A percentile compares a stretch with the other conserved stretches of the same genome.
phyloP scores from a whole-genome alignment of 768 basidiomycete species.

The Vararia minispora region DNA sequence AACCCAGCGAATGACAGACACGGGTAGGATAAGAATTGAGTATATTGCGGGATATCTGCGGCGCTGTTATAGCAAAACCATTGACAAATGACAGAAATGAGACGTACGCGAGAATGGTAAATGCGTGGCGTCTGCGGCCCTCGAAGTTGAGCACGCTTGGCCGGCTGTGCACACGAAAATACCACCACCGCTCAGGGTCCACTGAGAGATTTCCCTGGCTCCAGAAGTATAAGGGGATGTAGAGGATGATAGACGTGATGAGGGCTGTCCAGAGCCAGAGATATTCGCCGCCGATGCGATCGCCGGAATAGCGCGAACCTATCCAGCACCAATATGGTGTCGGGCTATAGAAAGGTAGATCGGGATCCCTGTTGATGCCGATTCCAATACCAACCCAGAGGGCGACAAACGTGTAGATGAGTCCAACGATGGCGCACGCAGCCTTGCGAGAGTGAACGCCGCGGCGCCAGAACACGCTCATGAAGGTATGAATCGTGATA shows the following conservation, averaged over 20 bases:
- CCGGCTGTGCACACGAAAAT: conserved; percentile 13
- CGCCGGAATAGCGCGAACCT: conserved; percentile 17
- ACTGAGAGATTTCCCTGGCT: conserved; percentile 24
- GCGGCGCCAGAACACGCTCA: conserved; percentile 25
- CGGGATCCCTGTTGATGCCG: conserved; percentile 14
- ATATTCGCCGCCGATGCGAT: conserved; percentile 31
- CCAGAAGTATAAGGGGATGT: conserved; percentile 28
- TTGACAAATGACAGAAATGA: background rate
- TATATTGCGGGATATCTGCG: conserved; percentile 30
- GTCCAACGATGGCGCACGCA: conserved; percentile 12
- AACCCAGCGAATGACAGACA: conserved; percentile 30
- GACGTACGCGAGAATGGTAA: conserved; percentile 19
- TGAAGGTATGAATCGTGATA: conserved; percentile 30
- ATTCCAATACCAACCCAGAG: conserved; percentile 28
- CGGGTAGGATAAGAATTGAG: conserved; percentile 26
- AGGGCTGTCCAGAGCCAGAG: conserved; percentile 35
- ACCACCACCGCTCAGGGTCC: conserved; percentile 25
- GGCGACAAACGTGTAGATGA: conserved; percentile 11
- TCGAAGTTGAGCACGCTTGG: conserved; percentile 3
- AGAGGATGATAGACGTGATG: conserved; percentile 22
- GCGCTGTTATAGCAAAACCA: background rate
- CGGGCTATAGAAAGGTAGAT: conserved; percentile 7
- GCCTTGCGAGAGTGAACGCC: conserved; percentile 17
- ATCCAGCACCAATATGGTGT: conserved; percentile 35
- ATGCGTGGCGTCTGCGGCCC: conserved; percentile 3